Evolutionary conservation across 2,329 filamentous ascomycete genomes (phyloP), one percentile per base, ranked within the genome.

Genomic region (Colletotrichum gigasporum): DNA sequence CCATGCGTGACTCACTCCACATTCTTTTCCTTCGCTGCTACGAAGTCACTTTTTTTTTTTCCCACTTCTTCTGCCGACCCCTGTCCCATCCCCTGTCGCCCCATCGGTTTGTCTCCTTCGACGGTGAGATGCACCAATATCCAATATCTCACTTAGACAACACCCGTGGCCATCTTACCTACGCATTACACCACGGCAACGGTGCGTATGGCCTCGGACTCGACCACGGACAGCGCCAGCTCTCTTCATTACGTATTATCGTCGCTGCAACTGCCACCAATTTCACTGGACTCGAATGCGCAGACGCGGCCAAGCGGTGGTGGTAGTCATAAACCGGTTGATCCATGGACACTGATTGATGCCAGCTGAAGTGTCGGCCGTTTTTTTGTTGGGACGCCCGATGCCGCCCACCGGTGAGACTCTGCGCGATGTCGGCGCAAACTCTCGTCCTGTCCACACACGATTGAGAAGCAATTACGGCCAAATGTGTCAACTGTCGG

Each of bases 301-400:
- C 20, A 44, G 12, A 44, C 14, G 41, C 41, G n/a, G n/a, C n/a
- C n/a, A n/a, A 42, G 37, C 26, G 28, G n/a, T 42, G 10, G n/a
- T 16, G 1, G 20, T 44, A 11, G 41, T 44, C 41, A 44, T 44
- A 24, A 52, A n/a, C n/a, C n/a, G n/a, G n/a, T n/a, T n/a, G n/a
- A n/a, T n/a, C n/a, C n/a, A n/a, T n/a, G n/a, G n/a, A n/a, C n/a
- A n/a, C n/a, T n/a, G n/a, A n/a, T n/a, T n/a, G n/a, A n/a, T n/a
- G n/a, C n/a, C n/a, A n/a, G n/a, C n/a, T n/a, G n/a, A n/a, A n/a
- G n/a, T n/a, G n/a, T n/a, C n/a, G n/a, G n/a, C n/a, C 12, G 10
- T 22, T 28, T 6, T 64, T 64, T 64, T 64, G 61, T 64, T 64
- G 61, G 34, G 61, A 54, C 32, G 48, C 42, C 54, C 54, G 42